Conservation (phyloP, 805 yeast genomes). For the Myxozyma lipomycoides region DNA sequence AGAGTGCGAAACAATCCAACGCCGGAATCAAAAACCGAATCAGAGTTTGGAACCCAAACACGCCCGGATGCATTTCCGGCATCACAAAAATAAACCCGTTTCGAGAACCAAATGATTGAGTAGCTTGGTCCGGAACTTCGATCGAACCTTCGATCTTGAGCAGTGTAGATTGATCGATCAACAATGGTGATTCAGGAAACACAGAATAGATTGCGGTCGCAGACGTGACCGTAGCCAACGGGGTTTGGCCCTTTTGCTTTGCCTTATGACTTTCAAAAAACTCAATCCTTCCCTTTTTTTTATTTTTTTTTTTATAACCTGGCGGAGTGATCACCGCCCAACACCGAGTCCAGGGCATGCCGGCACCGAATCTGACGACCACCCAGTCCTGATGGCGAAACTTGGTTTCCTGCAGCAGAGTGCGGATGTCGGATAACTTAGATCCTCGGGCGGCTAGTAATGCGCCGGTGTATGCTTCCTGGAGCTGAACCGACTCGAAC, state of each 20-base stretch:
- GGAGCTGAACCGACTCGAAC: conserved; percentile 77
- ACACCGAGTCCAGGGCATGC: conserved; percentile 97
- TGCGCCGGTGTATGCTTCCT: conserved; percentile 96
- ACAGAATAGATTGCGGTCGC: conserved; percentile 79
- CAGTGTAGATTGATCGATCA: conserved; percentile 84
- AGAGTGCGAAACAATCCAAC: conserved; percentile 69
- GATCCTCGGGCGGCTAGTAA: conserved; percentile 88
- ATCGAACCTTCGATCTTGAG: conserved; percentile 74
- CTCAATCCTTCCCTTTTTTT: conserved; percentile 60
- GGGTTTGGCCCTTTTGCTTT: conserved; percentile 53
- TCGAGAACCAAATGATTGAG: conserved; percentile 39
- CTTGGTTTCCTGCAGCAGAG: conserved; percentile 78
- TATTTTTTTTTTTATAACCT: conserved; percentile 44
- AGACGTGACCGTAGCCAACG: conserved; percentile 72
- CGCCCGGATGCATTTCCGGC: conserved; percentile 83
- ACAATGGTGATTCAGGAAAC: conserved; percentile 79
- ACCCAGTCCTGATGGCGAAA: conserved; percentile 92
- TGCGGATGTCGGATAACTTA: conserved; percentile 76
- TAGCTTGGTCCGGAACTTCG: conserved; percentile 33
- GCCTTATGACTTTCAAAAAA: conserved; percentile 80
- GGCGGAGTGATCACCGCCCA: conserved; percentile 74
- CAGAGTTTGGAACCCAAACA: conserved; percentile 78
- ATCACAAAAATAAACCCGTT: conserved; percentile 67
- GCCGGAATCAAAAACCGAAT: conserved; percentile 73
- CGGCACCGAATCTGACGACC: conserved; percentile 89